These are phyloP conservation scores for Collybia sordida DNA, from an alignment of 768 basidiomycete species.

Conservation along the genomic window DNA sequence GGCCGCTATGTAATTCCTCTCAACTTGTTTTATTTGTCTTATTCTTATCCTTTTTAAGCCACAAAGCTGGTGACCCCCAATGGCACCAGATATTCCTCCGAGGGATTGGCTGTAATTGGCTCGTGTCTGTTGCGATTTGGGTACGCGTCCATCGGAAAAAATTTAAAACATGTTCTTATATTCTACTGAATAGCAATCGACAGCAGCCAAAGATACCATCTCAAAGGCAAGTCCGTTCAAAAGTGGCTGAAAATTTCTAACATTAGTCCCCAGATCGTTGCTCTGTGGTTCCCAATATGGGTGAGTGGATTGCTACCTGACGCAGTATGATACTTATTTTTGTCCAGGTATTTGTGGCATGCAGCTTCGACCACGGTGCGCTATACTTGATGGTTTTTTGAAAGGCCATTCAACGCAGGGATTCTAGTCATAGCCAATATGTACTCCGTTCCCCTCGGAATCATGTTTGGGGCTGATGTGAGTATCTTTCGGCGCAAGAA, in stretches of 20 bases:
- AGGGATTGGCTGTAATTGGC: conserved; percentile 78
- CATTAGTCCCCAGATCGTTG: conserved; percentile 41
- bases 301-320: conserved; percentile 28
- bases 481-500: conserved; percentile 16
- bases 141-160: conserved; percentile 35
- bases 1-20: conserved; percentile 56
- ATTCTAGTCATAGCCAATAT: conserved; percentile 49
- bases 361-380: conserved; percentile 65
- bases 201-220: conserved; percentile 62
- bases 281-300: conserved; percentile 77
- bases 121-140: conserved; percentile 74
- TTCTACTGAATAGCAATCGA: conserved; percentile 52
- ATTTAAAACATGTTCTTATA: background rate
- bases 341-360: conserved; percentile 64
- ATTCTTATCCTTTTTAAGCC: conserved; percentile 28
- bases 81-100: conserved; percentile 76
- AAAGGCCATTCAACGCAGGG: background rate
- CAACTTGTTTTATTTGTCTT: background rate
- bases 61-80: conserved; percentile 61
- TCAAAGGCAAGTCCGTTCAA: conserved; percentile 49
- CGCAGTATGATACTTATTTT: background rate
- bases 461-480: conserved; percentile 66
- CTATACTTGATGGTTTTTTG: background rate
- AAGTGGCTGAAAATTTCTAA: background rate
- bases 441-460: conserved; percentile 69